These are phyloP conservation scores for Aplosporella prunicola DNA, from an alignment of 2,329 filamentous ascomycete species.

Conservation along the genomic window DNA sequence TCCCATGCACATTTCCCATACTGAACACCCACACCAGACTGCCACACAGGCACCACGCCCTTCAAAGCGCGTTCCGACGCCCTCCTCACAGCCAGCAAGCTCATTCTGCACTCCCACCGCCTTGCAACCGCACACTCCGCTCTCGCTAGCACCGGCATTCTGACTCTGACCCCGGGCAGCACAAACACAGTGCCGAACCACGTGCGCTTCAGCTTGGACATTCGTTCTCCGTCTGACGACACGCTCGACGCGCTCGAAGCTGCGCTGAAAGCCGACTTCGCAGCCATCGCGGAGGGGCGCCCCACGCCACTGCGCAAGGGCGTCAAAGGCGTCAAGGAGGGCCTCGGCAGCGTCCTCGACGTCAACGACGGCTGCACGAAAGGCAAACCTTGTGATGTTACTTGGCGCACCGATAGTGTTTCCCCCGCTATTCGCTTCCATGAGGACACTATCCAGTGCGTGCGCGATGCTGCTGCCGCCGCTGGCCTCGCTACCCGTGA, in stretches of 20 bases:
- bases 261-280: slow-evolving; percentile 49
- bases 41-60: slow-evolving; percentile 67
- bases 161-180: slow-evolving; percentile 56
- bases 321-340: not conserved
- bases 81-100: slow-evolving; percentile 54
- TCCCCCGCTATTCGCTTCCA: slow-evolving; percentile 57
- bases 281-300: slow-evolving; percentile 39
- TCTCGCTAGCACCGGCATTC: slow-evolving; percentile 60
- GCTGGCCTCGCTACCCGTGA: slow-evolving; percentile 50
- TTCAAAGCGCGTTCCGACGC: slow-evolving; percentile 58
- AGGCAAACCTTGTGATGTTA: slow-evolving; percentile 44
- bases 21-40: slow-evolving; percentile 35
- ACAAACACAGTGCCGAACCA: slow-evolving; percentile 65
- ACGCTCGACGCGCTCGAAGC: slow-evolving; percentile 50
- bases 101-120: slow-evolving; percentile 58
- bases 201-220: slow-evolving; percentile 60
- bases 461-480: slow-evolving; percentile 52
- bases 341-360: slow-evolving; percentile 32
- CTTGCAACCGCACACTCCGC: slow-evolving; percentile 51
- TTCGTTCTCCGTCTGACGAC: slow-evolving; percentile 50
- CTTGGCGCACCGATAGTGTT: slow-evolving; percentile 53
- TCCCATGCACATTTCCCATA: not conserved
- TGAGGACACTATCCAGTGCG: slow-evolving; percentile 55
- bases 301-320: too few species aligned
- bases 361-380: slow-evolving; percentile 37